These are phyloP conservation scores for Cyamopsis tetragonoloba DNA, from an alignment of 306 rosid species.

Conservation along the genomic window DNA sequence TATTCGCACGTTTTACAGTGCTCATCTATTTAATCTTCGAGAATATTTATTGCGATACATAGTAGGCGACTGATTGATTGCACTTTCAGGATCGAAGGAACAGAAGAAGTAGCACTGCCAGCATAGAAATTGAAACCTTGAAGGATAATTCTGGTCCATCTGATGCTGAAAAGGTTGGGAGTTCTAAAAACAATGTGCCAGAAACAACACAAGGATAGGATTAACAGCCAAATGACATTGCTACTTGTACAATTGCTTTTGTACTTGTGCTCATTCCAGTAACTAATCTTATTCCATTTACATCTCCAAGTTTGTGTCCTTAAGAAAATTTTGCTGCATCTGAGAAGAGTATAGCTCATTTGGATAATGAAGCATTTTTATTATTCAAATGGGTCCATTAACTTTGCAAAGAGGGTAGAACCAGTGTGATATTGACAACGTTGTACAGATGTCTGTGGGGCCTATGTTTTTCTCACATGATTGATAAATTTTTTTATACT, in stretches of 20 bases:
- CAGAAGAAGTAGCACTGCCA: constrained; percentile 60
- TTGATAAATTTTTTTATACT: constrained; percentile 18
- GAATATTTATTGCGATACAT: background rate
- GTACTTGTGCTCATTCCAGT: constrained; percentile 34
- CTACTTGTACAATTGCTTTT: constrained; percentile 24
- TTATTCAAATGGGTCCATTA: constrained; percentile 16
- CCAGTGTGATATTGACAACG: constrained; percentile 15
- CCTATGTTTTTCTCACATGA: constrained; percentile 28
- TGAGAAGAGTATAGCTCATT: constrained; percentile 33
- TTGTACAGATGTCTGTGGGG: constrained; percentile 48
- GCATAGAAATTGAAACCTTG: constrained; percentile 68
- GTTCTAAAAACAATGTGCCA: constrained; percentile 33
- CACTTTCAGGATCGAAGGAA: constrained; percentile 81
- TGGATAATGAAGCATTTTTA: constrained; percentile 28
- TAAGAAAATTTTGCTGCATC: constrained; percentile 20
- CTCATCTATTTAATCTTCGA: background rate
- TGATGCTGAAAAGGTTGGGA: constrained; percentile 39
- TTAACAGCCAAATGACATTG: constrained; percentile 33
- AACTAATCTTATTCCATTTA: constrained; percentile 36
- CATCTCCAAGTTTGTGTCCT: constrained; percentile 37
- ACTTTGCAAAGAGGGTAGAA: constrained; percentile 24
- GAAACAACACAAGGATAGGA: constrained; percentile 54
- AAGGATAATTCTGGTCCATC: constrained; percentile 56
- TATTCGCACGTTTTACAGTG: background rate
- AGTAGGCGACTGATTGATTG: constrained; percentile 5